These are phyloP conservation scores for Thalassiosira ordinaria DNA, from an alignment of 352 stramenopile species.

Conservation along the genomic window DNA sequence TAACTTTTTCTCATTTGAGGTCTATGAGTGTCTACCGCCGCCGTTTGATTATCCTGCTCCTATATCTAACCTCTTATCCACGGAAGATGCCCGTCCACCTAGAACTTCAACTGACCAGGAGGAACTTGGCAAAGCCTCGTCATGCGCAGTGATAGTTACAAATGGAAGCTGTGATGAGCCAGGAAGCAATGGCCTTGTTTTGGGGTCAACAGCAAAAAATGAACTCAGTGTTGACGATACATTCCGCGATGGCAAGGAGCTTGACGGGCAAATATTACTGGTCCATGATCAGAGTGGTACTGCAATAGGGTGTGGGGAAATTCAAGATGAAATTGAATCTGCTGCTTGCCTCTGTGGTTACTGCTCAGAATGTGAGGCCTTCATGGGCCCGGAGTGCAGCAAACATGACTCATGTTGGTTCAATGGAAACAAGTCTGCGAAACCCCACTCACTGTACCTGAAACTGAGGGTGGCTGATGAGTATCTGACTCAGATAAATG, in stretches of 20 bases:
- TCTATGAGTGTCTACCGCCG: slow-evolving; percentile 27
- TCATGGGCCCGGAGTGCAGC: neutral
- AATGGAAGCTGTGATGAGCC: slow-evolving; percentile 7
- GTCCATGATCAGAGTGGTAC: slow-evolving; percentile 8
- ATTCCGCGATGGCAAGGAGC: neutral
- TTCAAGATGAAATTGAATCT: slow-evolving; percentile 1
- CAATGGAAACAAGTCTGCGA: slow-evolving; percentile 4
- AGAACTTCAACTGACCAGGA: neutral
- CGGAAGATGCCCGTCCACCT: too few relatives aligned
- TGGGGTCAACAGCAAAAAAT: neutral
- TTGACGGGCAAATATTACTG: slow-evolving; percentile 2
- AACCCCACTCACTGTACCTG: slow-evolving; percentile 14
- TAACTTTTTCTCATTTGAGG: slow-evolving; percentile 16
- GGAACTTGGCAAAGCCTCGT: neutral
- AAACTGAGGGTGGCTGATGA: slow-evolving; percentile 1
- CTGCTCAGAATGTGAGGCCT: slow-evolving; percentile 3
- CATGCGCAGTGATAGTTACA: slow-evolving; percentile 13
- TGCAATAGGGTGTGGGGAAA: neutral
- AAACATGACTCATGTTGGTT: slow-evolving; percentile 15
- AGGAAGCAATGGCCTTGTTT: neutral
- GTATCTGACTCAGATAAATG: neutral
- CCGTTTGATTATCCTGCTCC: too few relatives aligned
- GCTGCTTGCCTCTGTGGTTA: slow-evolving; percentile 16
- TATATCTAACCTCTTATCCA: too few relatives aligned
- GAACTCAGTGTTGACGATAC: neutral